Evolutionary conservation across 305 asterid genomes (phyloP), one percentile per base, ranked within the genome.

Genomic region (Fraxinus paxiana): DNA sequence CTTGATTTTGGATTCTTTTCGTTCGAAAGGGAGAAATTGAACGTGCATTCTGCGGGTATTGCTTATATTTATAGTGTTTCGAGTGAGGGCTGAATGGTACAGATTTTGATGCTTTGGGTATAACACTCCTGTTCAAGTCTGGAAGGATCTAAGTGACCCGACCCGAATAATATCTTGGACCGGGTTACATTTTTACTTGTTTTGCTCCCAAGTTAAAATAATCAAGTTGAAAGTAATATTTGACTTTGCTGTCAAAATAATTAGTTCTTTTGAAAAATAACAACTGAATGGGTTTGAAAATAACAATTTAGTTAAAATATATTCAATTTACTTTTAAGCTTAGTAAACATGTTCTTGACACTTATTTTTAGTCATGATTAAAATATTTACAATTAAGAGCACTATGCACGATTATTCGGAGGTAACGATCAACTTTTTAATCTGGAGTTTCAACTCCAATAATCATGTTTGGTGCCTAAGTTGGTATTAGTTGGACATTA

Each of bases 21-120:
- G 61, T 46, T 79, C 41, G 37, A 78, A 69, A 81, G 61, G 86
- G 81, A 63, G 35, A 70, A 70, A 70, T 31, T 1, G 43, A 33
- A 75, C 26, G 82, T 13, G 81, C 51, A 43, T 61, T 30, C 2
- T 78, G 84, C 7, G 85, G 3, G 41, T 67, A 43, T 65, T 28
- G 75, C n/a, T 69, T 15, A 15, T 70, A 70, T 70, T 70, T 70
- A 70, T 70, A 70, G 43, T 15, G 75, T 70, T 70, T 70, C 15
- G 46, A 31, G 43, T 1, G 75, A 30, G 46, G 75, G 76, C 41
- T 75, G 78, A 71, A 35, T 34, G 10, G 90, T 85, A 79, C 88
- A 83, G 17, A 28, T 67, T 38, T 4, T 43, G 76, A 79, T 18
- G 90, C 90, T 80, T 34, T 83, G 76, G 79, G 90, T 83, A 85